phyloP scores from a whole-genome alignment of 2,329 filamentous ascomycete genomes.

The Chaetomiaceae sp. region DNA sequence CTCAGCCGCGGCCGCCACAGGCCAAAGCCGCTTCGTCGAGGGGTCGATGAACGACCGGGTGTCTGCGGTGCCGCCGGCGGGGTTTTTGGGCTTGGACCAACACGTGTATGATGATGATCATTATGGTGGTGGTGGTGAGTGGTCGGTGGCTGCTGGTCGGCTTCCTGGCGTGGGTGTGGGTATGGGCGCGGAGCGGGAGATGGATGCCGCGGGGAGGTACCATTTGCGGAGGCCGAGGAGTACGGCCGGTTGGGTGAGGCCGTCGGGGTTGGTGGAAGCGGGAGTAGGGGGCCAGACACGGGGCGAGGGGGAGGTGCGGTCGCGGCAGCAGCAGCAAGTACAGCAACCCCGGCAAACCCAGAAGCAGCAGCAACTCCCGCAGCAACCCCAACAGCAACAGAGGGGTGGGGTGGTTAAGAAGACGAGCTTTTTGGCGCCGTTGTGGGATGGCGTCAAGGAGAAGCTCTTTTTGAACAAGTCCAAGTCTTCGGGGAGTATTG shows the following conservation, averaged over 20 bases:
- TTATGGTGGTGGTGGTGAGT: neutral
- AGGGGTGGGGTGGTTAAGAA: slow-evolving; percentile 15
- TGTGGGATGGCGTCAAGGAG: slow-evolving; percentile 32
- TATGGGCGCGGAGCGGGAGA: too few species aligned
- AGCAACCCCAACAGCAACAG: too few species aligned
- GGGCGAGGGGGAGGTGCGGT: slow-evolving; percentile 13
- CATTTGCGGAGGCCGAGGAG: slow-evolving; percentile 9
- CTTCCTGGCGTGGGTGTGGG: neutral
- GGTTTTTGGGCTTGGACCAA: slow-evolving; percentile 60
- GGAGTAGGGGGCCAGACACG: neutral
- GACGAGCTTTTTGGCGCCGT: slow-evolving; percentile 29
- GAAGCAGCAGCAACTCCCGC: too few species aligned
- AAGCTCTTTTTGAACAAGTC: slow-evolving; percentile 27
- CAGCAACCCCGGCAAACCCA: too few species aligned
- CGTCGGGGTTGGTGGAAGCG: neutral
- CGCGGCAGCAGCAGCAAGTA: slow-evolving; percentile 4
- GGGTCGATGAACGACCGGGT: slow-evolving; percentile 81
- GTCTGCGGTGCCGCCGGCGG: slow-evolving; percentile 64
- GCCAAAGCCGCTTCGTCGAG: slow-evolving; percentile 61
- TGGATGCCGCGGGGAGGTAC: slow-evolving; percentile 1
- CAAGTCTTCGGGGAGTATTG: slow-evolving; percentile 25
- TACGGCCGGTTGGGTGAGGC: slow-evolving; percentile 8
- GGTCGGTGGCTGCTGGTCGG: neutral
- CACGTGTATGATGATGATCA: too few species aligned
- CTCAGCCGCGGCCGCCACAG: slow-evolving; percentile 14